Evolutionary conservation across 768 basidiomycete species (phyloP), one percentile per base, ranked within the genome.

Genomic region (Auricularia sp.): DNA sequence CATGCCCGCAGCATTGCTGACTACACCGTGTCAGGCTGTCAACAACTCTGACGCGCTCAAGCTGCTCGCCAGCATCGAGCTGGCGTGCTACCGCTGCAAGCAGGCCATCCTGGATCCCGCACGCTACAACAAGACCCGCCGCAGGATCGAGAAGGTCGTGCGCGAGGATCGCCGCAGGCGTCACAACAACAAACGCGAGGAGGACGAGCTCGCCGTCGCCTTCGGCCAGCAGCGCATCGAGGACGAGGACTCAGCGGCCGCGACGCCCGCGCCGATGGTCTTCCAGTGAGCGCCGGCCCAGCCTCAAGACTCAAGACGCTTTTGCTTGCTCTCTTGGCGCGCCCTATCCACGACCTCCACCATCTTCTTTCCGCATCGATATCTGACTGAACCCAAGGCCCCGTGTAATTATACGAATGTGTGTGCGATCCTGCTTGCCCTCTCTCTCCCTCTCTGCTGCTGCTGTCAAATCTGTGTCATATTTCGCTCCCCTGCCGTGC

Each of bases 21-120:
- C 68, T 56, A 66, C 47, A 53, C 44, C 64, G 10, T 61, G 47
- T 2, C 67, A 93, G 90, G 90, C 91, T 1, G 74, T 90, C 67
- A 93, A 90, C 71, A 87, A 88, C 70, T 84, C 90, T 7, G 90
- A 93, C 71, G 92, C 91, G 0, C 80, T 93, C 39, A 86, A 88
- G 53, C 77, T 93, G 61, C 79, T 92, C 51, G 90, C 90, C 6
- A 88, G 87, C 75, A 89, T 93, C 67, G 91, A 93, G 71, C 83
- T 92, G 42, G 89, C 91, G 3, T 91, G 88, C 73, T 90, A 91
- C 72, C 83, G 82, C 68, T 89, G 86, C 77, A 87, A 84, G 70
- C 80, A 86, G 68, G 83, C 85, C 3, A 72, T 90, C 16, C 71
- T 80, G 61, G 88, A 91, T 74, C 86, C 90, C n/a, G 81, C 84